Base-by-base conservation (phyloP, 2,329 filamentous ascomycete species). In the Arthrobotrys conoides region DNA sequence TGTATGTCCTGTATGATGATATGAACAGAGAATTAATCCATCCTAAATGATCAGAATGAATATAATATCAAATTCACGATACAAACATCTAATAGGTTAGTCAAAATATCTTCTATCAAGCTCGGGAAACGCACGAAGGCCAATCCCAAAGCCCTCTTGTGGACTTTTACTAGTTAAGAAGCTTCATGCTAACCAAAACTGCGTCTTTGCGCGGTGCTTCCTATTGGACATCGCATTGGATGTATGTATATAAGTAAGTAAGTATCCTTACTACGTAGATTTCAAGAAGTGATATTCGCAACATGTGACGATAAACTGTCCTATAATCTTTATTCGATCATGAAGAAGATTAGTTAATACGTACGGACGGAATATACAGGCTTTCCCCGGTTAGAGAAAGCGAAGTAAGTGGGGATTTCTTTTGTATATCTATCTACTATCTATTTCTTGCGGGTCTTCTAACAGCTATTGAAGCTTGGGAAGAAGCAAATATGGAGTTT, bases 251-350 rank as follows among this genome's bases (percentile, higher is more conserved):
- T n/a, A n/a, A n/a, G n/a, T n/a, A n/a, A n/a, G n/a, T n/a, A n/a
- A n/a, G n/a, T n/a, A n/a, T n/a, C n/a, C n/a, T n/a, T n/a, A n/a
- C n/a, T n/a, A n/a, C n/a, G n/a, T 44, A 48, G 24, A 44, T 24
- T n/a, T 36, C 22, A 30, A 36, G 67, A 33, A 68, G 41, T 30
- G 64, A 76, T 66, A 57, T 59, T 66, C 57, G 53, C 24, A n/a
- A 65, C 73, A 77, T 77, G 73, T 77, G 73, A 77, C 49, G 67
- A 61, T 30, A 67, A 30, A 1, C 1, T 30, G 48, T 30, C 24
- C 49, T 30, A 36, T 36, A 36, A 36, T 10, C 9, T 12, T 8
- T 10, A n/a, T n/a, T n/a, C n/a, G 14, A 20, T 48, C n/a, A 46
- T 38, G 33, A 55, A 63, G n/a, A n/a, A n/a, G n/a, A n/a, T n/a